Percentiles rank a stretch among this genome's conserved stretches.
Conservation (phyloP, 2,329 filamentous ascomycete genomes). For the Nemania bipapillata region DNA sequence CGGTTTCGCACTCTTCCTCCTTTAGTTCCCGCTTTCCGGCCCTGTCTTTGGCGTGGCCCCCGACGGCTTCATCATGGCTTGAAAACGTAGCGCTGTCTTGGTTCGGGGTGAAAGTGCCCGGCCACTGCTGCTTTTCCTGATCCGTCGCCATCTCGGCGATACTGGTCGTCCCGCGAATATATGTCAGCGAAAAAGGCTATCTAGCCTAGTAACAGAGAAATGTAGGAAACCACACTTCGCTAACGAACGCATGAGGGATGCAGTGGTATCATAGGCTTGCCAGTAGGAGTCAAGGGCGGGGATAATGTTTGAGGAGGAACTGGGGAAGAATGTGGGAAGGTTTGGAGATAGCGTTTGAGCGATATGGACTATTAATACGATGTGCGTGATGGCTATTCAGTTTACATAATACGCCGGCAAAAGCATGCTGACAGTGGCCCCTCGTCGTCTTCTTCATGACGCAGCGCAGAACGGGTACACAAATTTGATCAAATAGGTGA, state of each 20-base stretch:
- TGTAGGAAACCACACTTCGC: background rate
- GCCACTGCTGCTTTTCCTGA: conserved; percentile 21
- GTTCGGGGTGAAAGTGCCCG: conserved; percentile 14
- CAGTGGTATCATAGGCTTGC: conserved; percentile 13
- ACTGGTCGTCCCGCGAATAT: background rate
- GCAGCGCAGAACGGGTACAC: conserved; percentile 5
- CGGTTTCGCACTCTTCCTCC: conserved; percentile 68
- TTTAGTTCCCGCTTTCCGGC: conserved; percentile 49
- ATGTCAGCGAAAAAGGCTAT: conserved; percentile 1
- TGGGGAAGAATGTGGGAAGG: conserved; percentile 21
- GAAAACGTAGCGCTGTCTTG: conserved; percentile 14
- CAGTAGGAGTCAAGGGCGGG: background rate
- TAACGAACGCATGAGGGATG: conserved; percentile 18
- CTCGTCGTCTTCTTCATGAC: conserved; percentile 12
- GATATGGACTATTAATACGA: conserved; percentile 20
- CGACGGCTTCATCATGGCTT: conserved; percentile 23
- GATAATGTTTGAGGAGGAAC: conserved; percentile 1
- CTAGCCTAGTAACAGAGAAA: background rate
- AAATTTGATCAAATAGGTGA: conserved; percentile 7
- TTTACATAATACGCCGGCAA: conserved; percentile 14
- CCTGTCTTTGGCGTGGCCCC: conserved; percentile 32
- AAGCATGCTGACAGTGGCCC: conserved; percentile 8
- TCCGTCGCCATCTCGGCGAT: conserved; percentile 15
- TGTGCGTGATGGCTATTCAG: background rate
- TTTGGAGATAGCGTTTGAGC: conserved; percentile 3